Evolutionary conservation across 352 stramenopile species (phyloP).

Genomic region (Pythium coloratum): DNA sequence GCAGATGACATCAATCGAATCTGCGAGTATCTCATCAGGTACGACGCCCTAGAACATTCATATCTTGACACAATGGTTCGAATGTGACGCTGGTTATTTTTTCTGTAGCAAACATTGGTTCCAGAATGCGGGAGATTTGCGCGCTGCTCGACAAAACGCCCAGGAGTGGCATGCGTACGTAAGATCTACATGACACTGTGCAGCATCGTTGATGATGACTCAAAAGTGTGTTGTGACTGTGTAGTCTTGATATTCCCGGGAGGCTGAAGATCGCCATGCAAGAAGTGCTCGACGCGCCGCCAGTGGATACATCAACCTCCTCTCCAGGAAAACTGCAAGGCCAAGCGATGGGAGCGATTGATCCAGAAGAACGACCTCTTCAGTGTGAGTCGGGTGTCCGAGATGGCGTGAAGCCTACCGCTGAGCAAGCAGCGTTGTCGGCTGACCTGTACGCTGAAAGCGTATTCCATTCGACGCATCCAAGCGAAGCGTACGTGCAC

Average conservation of each 20-base stretch:
- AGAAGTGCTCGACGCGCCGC: conserved; percentile 47
- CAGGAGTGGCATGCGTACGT: conserved; percentile 61
- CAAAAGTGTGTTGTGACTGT: neutral
- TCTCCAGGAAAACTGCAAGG: conserved; percentile 10
- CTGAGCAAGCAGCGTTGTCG: neutral
- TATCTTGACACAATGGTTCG: neutral
- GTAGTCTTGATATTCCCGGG: conserved; percentile 50
- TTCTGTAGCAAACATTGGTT: conserved; percentile 62
- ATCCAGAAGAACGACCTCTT: neutral
- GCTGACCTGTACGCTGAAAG: neutral
- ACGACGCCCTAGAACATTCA: neutral
- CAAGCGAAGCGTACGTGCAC: neutral
- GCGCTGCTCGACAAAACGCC: conserved; percentile 36
- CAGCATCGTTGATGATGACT: no score
- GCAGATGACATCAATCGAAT: conserved; percentile 53
- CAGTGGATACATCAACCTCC: conserved; percentile 9
- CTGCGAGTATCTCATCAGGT: conserved; percentile 66
- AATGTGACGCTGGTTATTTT: neutral
- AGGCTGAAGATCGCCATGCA: conserved; percentile 69
- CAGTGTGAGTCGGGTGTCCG: neutral
- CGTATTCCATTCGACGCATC: neutral
- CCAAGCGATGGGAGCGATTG: neutral
- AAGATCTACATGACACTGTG: neutral
- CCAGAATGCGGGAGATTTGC: conserved; percentile 57
- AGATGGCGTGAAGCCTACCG: neutral